Evolutionary conservation across 2,329 filamentous ascomycete species (phyloP).

Genomic region (Metarhizium guizhouense): DNA sequence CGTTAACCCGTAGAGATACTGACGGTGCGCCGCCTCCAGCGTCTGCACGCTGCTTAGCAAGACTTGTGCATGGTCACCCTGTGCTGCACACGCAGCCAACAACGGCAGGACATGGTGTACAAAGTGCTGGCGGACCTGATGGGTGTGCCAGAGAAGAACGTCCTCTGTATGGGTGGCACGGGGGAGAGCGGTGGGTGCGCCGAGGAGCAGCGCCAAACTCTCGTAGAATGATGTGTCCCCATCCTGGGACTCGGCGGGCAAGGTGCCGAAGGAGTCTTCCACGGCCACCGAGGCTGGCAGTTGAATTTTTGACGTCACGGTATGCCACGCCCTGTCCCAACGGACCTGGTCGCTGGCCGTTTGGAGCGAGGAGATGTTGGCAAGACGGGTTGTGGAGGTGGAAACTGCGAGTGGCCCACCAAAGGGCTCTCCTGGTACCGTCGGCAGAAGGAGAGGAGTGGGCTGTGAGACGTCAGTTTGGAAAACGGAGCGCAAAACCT

Average conservation of each 20-base stretch:
- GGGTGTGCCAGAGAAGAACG: conserved; percentile 50
- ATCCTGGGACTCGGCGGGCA: conserved; percentile 34
- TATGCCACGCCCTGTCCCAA: conserved; percentile 55
- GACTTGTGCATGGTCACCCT: conserved; percentile 35
- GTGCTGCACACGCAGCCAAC: conserved; percentile 36
- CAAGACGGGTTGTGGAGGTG: conserved; percentile 1
- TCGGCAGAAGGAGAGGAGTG: conserved; percentile 32
- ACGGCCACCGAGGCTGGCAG: conserved; percentile 46
- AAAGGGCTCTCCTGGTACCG: conserved; percentile 36
- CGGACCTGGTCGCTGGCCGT: conserved; percentile 40
- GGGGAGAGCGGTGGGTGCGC: conserved; percentile 37
- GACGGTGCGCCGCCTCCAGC: conserved; percentile 49
- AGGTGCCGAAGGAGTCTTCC: conserved; percentile 44
- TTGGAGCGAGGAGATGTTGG: conserved; percentile 11
- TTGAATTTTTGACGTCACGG: conserved; percentile 47
- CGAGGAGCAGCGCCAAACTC: conserved; percentile 44
- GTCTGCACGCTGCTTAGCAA: conserved; percentile 45
- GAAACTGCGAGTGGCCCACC: conserved; percentile 26
- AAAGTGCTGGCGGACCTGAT: conserved; percentile 53
- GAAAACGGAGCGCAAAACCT: conserved; percentile 48
- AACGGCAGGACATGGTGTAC: conserved; percentile 49
- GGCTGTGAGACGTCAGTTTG: conserved; percentile 40
- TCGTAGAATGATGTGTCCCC: conserved; percentile 37
- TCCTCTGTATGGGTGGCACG: conserved; percentile 44
- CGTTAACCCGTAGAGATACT: conserved; percentile 46